Percentiles rank a stretch among this genome's conserved stretches.
Evolutionary conservation across 1,139 yeast species (phyloP).

Genomic region (Kurtzmaniella quercitrusa): DNA sequence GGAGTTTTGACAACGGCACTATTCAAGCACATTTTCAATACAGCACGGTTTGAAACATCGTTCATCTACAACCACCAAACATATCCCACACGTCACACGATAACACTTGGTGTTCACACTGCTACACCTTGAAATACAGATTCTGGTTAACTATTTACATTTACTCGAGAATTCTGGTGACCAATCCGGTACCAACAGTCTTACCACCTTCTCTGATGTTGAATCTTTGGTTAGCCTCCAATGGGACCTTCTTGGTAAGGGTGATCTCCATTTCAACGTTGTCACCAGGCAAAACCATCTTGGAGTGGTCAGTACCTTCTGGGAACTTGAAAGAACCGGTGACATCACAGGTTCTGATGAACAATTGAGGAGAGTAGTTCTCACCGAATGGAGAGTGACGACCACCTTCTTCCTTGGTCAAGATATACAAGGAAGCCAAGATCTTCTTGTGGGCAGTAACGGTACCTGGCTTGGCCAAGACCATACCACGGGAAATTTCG

Average conservation of each 20-base stretch:
- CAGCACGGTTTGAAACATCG: too few relatives aligned
- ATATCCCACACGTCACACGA: too few relatives aligned
- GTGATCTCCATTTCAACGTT: conserved; percentile 95
- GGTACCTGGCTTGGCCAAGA: conserved; percentile 87
- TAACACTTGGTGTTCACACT: too few relatives aligned
- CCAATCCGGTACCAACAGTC: conserved; percentile 98
- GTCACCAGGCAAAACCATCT: conserved; percentile 97
- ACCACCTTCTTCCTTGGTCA: conserved; percentile 98
- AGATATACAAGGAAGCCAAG: conserved; percentile 87
- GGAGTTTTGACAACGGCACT: too few relatives aligned
- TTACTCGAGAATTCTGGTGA: conserved; percentile 86
- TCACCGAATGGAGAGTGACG: conserved; percentile 97
- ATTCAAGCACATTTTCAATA: too few relatives aligned
- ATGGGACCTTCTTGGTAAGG: conserved; percentile 86
- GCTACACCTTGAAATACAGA: background rate
- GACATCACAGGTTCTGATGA: conserved; percentile 93
- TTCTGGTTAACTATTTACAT: conserved; percentile 3
- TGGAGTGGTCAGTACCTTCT: conserved; percentile 76
- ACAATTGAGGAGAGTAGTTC: conserved; percentile 97
- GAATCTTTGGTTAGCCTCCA: conserved; percentile 97
- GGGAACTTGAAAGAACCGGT: conserved; percentile 92
- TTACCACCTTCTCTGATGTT: conserved; percentile 99
- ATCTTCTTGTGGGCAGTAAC: conserved; percentile 92
- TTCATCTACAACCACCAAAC: too few relatives aligned
- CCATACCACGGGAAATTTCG: conserved; percentile 97